Base-by-base conservation (phyloP, 2,329 filamentous ascomycete species). In the Tricladium varicosporioides region DNA sequence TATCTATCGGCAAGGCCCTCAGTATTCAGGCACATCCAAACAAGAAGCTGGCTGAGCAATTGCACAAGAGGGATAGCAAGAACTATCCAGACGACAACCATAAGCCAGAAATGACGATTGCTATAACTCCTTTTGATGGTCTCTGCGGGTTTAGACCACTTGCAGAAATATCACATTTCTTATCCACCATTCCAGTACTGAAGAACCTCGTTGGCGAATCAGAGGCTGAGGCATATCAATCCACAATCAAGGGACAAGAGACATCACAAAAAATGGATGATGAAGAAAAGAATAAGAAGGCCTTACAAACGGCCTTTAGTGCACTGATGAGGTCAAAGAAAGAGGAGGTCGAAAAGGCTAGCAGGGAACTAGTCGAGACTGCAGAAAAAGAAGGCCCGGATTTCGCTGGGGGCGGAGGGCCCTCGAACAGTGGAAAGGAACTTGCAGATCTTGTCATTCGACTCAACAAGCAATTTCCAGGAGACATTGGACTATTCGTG, bases 21-120 rank as follows among this genome's bases (percentile, higher is more conserved):
- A 96, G 92, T 61, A 97, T 99, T 68, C 94, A 99, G 74, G 94
- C 94, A 19, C 94, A 99, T 67, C 92, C 92, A 51, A 95, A 96
- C 78, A 96, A 96, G 83, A 91, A 89, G 75, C 86, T 95, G 13
- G 94, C 94, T 51, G 93, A 95, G 76, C 78, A 91, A 71, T 79
- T 99, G 31, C 94, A 97, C 73, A 83, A 86, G 42, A 85, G 82
- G 61, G 93, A 99, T 70, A 83, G 92, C 49, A 91, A 91, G 75
- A 95, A 99, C 78, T 99, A 99, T 71, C 94, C 93, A 57, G 92
- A 99, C 79, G 93, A 97, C 78, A 99, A 99, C 77, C 94, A 99
- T 80, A 99, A 99, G 77, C 94, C 94, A 33, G 94, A 99, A 76
- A 99, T 99, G 94, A 92, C 94, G 61, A 96, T 99, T 73, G 94